Conservation (phyloP, 1,284 basidiomycete genomes). For the Vanrija sp. region DNA sequence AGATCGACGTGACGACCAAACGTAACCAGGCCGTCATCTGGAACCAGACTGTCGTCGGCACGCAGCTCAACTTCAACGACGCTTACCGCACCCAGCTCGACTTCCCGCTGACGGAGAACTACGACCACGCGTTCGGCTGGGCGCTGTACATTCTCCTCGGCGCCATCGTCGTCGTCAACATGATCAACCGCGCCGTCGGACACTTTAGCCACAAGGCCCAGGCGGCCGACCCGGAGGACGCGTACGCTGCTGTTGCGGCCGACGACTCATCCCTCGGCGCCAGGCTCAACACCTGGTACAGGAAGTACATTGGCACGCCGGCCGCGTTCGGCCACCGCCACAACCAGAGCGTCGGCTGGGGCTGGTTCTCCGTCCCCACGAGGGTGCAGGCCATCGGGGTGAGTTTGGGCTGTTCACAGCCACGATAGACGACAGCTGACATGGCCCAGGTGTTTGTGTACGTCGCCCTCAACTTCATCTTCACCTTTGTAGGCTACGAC, state of each 20-base stretch:
- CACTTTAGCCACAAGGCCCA: neutral
- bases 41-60: neutral
- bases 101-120: conserved; percentile 10
- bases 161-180: conserved; percentile 15
- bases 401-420: conserved; percentile 1
- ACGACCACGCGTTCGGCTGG: conserved; percentile 25
- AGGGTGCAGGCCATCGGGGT: conserved; percentile 24
- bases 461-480: conserved; percentile 23
- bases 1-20: conserved; percentile 1
- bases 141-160: conserved; percentile 22
- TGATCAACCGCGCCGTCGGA: conserved; percentile 9
- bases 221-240: conserved; percentile 1
- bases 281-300: conserved; percentile 11
- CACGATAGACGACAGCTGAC: neutral
- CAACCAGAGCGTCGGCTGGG: conserved; percentile 19
- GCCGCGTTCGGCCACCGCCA: conserved; percentile 22
- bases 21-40: neutral
- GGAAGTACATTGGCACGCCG: conserved; percentile 18
- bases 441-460: conserved; percentile 22
- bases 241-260: neutral
- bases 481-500: conserved; percentile 54
- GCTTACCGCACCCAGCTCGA: conserved; percentile 4
- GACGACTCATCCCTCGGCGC: neutral
- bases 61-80: neutral
- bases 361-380: conserved; percentile 21